phyloP scores from a whole-genome alignment of 2,329 filamentous ascomycete species.

The Cytospora piceae region DNA sequence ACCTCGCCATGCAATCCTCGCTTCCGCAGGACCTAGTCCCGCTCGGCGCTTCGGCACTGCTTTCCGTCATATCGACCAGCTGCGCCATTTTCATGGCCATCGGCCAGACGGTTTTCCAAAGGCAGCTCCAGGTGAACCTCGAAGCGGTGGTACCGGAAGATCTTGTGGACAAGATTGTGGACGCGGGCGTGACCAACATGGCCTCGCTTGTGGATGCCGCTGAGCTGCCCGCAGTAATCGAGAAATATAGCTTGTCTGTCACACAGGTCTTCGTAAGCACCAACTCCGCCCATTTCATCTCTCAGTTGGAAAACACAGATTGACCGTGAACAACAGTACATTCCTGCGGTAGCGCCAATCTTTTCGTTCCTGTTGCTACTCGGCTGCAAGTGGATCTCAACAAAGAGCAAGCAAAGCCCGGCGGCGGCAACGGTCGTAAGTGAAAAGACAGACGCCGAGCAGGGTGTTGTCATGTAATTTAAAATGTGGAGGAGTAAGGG shows the following conservation, averaged over 20 bases:
- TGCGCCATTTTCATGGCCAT: slow-evolving; percentile 52
- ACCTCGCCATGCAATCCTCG: slow-evolving; percentile 1
- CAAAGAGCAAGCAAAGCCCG: not conserved
- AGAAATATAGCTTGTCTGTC: not conserved
- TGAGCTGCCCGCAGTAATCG: not conserved
- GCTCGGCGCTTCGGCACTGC: not conserved
- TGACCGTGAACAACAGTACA: not conserved
- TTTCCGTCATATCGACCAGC: slow-evolving; percentile 27
- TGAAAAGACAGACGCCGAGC: not conserved
- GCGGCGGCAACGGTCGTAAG: not conserved
- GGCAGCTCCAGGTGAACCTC: slow-evolving; percentile 35
- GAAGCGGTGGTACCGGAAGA: not conserved
- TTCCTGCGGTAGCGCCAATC: not conserved
- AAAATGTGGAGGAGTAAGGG: not conserved
- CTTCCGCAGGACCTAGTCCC: slow-evolving; percentile 3
- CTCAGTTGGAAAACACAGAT: not conserved
- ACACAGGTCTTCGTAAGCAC: not conserved
- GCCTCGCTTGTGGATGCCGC: not conserved
- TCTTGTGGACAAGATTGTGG: slow-evolving; percentile 2
- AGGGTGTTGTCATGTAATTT: not conserved
- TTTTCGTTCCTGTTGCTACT: slow-evolving; percentile 1
- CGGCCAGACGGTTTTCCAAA: slow-evolving; percentile 47
- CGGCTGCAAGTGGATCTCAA: slow-evolving; percentile 5
- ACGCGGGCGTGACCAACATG: not conserved
- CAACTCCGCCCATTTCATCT: not conserved